A percentile compares a stretch with the other conserved stretches of the same genome.
These are phyloP conservation scores for Neofusicoccum umdonicola DNA, from an alignment of 2,329 filamentous ascomycete species.

Conservation along the genomic window DNA sequence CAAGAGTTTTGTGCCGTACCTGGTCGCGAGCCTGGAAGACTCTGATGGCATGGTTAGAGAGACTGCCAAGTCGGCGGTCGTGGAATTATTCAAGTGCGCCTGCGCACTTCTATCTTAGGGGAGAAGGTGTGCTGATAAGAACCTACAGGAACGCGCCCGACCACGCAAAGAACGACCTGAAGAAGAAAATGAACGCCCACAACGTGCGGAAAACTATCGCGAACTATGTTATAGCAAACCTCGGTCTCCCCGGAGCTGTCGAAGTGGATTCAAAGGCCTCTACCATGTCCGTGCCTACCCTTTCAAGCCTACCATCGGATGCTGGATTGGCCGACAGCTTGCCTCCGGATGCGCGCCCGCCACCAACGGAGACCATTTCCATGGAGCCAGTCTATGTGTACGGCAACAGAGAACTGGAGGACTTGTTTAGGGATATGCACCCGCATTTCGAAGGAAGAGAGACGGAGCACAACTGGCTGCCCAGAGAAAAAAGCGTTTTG, in stretches of 20 bases:
- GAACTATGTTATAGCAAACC: slow-evolving; percentile 72
- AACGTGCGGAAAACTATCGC: slow-evolving; percentile 86
- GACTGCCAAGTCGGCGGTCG: slow-evolving; percentile 75
- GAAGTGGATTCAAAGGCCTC: slow-evolving; percentile 36
- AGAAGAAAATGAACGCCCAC: slow-evolving; percentile 78
- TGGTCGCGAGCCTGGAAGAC: slow-evolving; percentile 87
- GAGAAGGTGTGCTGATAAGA: neutral
- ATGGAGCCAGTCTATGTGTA: slow-evolving; percentile 83
- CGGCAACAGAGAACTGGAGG: slow-evolving; percentile 82
- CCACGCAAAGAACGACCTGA: slow-evolving; percentile 82
- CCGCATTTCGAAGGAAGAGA: slow-evolving; percentile 82
- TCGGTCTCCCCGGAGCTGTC: slow-evolving; percentile 52
- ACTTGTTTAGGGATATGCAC: slow-evolving; percentile 78
- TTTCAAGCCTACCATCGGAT: slow-evolving; percentile 38
- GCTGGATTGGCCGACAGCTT: slow-evolving; percentile 44
- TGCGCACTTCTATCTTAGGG: neutral
- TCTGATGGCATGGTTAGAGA: slow-evolving; percentile 86
- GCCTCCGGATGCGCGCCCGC: slow-evolving; percentile 52
- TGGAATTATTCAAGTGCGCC: slow-evolving; percentile 76
- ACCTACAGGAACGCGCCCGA: slow-evolving; percentile 68
- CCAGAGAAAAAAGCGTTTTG: slow-evolving; percentile 75
- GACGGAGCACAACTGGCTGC: slow-evolving; percentile 86
- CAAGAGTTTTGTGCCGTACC: slow-evolving; percentile 73
- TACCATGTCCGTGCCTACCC: slow-evolving; percentile 38
- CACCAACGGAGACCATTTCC: slow-evolving; percentile 63